phyloP scores from a whole-genome alignment of 345 rosid species.

The Jatropha curcas region DNA sequence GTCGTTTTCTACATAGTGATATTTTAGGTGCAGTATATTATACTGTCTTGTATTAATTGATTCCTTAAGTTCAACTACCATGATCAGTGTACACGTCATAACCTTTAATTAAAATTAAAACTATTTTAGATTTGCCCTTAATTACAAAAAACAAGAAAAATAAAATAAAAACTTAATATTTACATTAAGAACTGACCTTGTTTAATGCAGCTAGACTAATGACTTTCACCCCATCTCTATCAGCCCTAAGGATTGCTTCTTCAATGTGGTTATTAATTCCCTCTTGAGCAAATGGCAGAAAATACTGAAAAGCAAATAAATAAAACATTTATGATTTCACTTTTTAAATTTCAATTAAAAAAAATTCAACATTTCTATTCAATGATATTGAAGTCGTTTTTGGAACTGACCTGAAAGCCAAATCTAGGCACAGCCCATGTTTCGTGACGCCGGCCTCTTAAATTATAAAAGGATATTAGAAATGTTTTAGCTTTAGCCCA shows the following conservation, averaged over 20 bases:
- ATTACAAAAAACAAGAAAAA: background rate
- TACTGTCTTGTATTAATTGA: conserved; percentile 16
- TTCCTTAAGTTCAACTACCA: conserved; percentile 39
- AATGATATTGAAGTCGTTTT: no score
- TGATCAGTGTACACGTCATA: no score
- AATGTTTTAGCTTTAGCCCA: conserved; percentile 84
- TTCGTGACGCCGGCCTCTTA: conserved; percentile 66
- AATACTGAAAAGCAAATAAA: conserved; percentile 64
- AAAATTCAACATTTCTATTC: background rate
- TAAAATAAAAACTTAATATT: background rate
- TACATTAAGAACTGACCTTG: conserved; percentile 44
- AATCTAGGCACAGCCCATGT: conserved; percentile 87
- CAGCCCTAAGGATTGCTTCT: conserved; percentile 74
- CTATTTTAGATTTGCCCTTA: background rate
- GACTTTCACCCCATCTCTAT: conserved; percentile 81
- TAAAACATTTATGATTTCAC: no score
- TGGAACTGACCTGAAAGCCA: conserved; percentile 71
- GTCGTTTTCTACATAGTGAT: background rate
- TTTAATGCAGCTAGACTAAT: conserved; percentile 96
- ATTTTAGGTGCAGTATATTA: conserved; percentile 6
- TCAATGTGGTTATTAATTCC: conserved; percentile 88
- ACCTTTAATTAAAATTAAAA: background rate
- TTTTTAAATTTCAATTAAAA: no score
- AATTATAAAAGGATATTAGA: conserved; percentile 51
- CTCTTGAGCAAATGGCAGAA: conserved; percentile 83